Conservation (phyloP, 805 yeast genomes). For the Suhomyces sp. region DNA sequence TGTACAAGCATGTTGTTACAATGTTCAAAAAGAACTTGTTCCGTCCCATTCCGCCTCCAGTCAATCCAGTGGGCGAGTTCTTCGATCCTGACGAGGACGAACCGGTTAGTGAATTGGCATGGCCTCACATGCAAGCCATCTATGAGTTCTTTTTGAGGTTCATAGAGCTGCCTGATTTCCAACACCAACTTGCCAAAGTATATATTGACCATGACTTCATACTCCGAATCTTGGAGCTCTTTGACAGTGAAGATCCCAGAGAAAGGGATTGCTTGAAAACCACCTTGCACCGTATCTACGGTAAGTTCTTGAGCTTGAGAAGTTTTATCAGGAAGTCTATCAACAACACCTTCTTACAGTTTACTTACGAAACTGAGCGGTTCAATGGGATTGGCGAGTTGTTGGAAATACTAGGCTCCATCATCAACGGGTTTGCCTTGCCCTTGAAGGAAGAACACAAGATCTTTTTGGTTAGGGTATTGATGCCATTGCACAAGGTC, state of each 20-base stretch:
- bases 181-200: conserved; percentile 88
- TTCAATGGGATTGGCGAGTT: conserved; percentile 95
- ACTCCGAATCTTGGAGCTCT: conserved; percentile 74
- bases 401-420: conserved; percentile 90
- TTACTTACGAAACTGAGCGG: conserved; percentile 91
- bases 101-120: conserved; percentile 91
- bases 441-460: conserved; percentile 98
- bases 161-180: conserved; percentile 91
- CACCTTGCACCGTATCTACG: conserved; percentile 92
- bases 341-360: conserved; percentile 87
- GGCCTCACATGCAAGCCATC: conserved; percentile 98
- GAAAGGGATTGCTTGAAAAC: conserved; percentile 95
- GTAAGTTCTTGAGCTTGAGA: conserved; percentile 85
- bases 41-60: conserved; percentile 97
- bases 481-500: conserved; percentile 90
- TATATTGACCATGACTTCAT: conserved; percentile 91
- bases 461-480: conserved; percentile 77
- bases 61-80: conserved; percentile 92
- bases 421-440: conserved; percentile 95
- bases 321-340: conserved; percentile 89
- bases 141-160: conserved; percentile 92
- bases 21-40: conserved; percentile 90
- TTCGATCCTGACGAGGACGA: conserved; percentile 99
- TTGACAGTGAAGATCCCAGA: conserved; percentile 94
- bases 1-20: conserved; percentile 81